These are phyloP conservation scores for Chaetomium strumarium DNA, from an alignment of 2,329 filamentous ascomycete genomes.

Conservation along the genomic window DNA sequence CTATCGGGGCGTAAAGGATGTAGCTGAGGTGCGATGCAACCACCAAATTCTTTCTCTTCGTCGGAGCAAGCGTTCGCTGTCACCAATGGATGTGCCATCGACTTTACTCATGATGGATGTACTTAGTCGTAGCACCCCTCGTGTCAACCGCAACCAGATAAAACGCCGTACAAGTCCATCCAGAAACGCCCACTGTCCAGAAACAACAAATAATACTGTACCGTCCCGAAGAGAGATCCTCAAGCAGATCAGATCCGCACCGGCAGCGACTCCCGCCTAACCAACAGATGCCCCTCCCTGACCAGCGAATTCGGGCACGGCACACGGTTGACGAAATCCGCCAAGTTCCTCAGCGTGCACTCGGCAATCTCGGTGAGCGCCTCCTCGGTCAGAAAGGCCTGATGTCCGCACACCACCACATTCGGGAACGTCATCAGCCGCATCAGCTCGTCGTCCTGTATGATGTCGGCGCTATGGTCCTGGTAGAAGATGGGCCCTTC, in stretches of 20 bases:
- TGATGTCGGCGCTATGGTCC: constrained; percentile 58
- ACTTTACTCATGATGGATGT: too few species aligned
- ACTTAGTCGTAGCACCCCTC: too few species aligned
- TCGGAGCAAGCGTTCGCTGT: too few species aligned
- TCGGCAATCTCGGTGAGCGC: constrained; percentile 59
- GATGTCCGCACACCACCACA: constrained; percentile 60
- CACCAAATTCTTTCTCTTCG: too few species aligned
- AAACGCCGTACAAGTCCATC: too few species aligned
- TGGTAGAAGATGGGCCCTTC: constrained; percentile 60
- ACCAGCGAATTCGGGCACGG: constrained; percentile 37
- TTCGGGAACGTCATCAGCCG: constrained; percentile 63
- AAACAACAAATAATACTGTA: too few species aligned
- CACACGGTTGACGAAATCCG: constrained; percentile 35
- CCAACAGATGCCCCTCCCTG: constrained; percentile 20
- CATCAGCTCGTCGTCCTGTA: constrained; percentile 61
- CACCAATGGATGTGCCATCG: too few species aligned
- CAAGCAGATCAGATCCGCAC: constrained; percentile 30
- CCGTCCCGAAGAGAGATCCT: too few species aligned
- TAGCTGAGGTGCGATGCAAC: too few species aligned
- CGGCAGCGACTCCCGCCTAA: constrained; percentile 29
- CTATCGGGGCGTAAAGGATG: too few species aligned
- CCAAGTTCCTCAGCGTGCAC: constrained; percentile 52
- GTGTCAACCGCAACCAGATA: too few species aligned
- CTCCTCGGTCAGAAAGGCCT: constrained; percentile 64
- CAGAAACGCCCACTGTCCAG: too few species aligned